phyloP scores from a whole-genome alignment of 352 stramenopile genomes.

The Phytophthora gonapodyides region DNA sequence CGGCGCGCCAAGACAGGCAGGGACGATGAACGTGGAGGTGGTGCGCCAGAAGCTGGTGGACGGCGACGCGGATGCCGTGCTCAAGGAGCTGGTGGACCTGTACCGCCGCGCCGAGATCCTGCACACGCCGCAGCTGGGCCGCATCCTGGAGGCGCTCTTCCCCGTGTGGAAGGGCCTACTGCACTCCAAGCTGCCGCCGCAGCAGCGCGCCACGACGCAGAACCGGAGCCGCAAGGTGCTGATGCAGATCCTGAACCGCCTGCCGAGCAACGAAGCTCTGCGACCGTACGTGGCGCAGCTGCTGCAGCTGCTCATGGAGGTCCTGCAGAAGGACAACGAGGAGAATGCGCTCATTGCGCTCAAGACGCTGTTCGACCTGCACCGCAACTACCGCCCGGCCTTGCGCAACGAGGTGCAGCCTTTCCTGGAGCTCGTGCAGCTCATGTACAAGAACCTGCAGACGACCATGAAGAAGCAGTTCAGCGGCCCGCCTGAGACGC shows the following conservation, averaged over 20 bases:
- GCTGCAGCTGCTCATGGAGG: constrained; percentile 92
- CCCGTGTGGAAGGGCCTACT: constrained; percentile 90
- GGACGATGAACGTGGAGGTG: constrained; percentile 86
- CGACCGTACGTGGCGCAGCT: constrained; percentile 94
- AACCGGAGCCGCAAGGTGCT: constrained; percentile 93
- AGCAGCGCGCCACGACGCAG: constrained; percentile 70
- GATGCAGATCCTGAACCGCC: constrained; percentile 94
- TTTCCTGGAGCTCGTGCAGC: constrained; percentile 88
- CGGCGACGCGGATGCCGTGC: constrained; percentile 68
- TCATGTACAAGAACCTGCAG: constrained; percentile 91
- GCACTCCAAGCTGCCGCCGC: constrained; percentile 71
- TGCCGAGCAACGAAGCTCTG: constrained; percentile 95
- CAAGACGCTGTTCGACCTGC: constrained; percentile 97
- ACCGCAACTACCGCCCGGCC: constrained; percentile 94
- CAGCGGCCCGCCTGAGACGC: constrained; percentile 47
- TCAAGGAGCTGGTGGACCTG: constrained; percentile 87
- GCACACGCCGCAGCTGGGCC: constrained; percentile 89
- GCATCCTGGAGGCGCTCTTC: constrained; percentile 92
- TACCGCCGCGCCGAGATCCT: constrained; percentile 88
- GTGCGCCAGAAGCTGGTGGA: constrained; percentile 87
- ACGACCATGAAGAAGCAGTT: constrained; percentile 88
- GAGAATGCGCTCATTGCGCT: constrained; percentile 96
- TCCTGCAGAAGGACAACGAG: constrained; percentile 96
- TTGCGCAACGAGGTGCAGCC: constrained; percentile 92
- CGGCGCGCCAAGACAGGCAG: constrained; percentile 18